Conservation (phyloP, 2,329 filamentous ascomycete genomes). For the Claviceps sp. region DNA sequence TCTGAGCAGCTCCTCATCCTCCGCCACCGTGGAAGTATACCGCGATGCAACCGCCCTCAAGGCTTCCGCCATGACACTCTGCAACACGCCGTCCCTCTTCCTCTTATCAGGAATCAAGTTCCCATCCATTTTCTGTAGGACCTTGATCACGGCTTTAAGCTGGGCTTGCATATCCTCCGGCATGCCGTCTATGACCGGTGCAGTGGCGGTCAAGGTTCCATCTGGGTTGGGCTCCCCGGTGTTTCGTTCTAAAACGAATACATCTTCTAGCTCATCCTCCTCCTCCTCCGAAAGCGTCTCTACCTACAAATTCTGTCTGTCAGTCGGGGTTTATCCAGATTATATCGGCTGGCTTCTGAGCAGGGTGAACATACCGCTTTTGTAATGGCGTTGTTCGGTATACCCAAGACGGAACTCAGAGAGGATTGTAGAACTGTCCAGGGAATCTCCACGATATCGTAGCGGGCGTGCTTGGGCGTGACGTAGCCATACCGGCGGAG, state of each 20-base stretch:
- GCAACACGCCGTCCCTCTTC: constrained; percentile 32
- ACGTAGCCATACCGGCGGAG: constrained; percentile 78
- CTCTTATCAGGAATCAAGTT: constrained; percentile 33
- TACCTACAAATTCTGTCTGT: constrained; percentile 10
- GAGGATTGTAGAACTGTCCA: constrained; percentile 42
- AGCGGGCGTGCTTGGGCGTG: constrained; percentile 61
- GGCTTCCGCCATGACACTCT: constrained; percentile 25
- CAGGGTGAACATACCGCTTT: constrained; percentile 21
- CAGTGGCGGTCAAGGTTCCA: constrained; percentile 28
- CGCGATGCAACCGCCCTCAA: constrained; percentile 25
- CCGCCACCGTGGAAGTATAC: constrained; percentile 28
- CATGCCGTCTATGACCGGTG: constrained; percentile 24
- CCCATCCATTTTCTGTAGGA: constrained; percentile 29
- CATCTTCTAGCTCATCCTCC: constrained; percentile 56
- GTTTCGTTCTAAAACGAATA: constrained; percentile 53
- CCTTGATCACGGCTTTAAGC: constrained; percentile 36
- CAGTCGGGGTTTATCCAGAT: too few species aligned
- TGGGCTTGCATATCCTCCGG: constrained; percentile 40
- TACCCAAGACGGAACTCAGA: constrained; percentile 23
- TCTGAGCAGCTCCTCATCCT: constrained; percentile 27
- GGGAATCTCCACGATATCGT: constrained; percentile 72
- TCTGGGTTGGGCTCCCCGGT: constrained; percentile 36
- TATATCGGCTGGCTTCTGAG: too few species aligned
- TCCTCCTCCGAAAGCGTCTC: constrained; percentile 35
- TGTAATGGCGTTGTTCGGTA: constrained; percentile 24